Evolutionary conservation across 768 basidiomycete genomes (phyloP).

Genomic region (Mycena vulgaris): DNA sequence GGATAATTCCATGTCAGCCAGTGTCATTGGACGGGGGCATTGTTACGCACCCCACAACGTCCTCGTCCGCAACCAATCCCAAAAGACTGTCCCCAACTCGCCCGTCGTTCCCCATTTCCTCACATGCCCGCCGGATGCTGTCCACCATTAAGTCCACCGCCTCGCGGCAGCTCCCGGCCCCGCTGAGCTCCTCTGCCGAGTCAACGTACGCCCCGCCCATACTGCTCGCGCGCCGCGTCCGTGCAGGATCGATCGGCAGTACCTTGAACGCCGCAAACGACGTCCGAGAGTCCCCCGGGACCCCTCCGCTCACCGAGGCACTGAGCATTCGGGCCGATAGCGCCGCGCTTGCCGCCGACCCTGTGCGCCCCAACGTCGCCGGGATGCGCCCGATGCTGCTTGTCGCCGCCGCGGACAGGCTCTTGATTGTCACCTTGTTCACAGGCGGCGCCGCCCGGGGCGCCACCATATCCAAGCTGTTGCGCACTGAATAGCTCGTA

Average conservation of each 20-base stretch:
- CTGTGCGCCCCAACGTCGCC: constrained; percentile 31
- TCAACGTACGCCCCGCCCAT: constrained; percentile 63
- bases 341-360: constrained; percentile 28
- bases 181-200: constrained; percentile 72
- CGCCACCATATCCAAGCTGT: constrained; percentile 61
- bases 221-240: constrained; percentile 63
- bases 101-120: constrained; percentile 63
- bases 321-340: constrained; percentile 56
- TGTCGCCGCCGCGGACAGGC: constrained; percentile 36
- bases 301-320: constrained; percentile 48
- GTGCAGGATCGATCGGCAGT: constrained; percentile 78
- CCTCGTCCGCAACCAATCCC: constrained; percentile 72
- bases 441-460: constrained; percentile 26
- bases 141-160: constrained; percentile 84
- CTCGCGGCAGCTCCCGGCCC: constrained; percentile 80
- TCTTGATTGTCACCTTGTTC: constrained; percentile 35
- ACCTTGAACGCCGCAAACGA: constrained; percentile 85
- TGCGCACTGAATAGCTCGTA: constrained; percentile 90
- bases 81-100: constrained; percentile 49
- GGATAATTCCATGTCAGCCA: constrained; percentile 34
- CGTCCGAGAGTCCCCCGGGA: constrained; percentile 49
- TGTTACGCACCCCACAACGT: constrained; percentile 82
- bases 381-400: constrained; percentile 34
- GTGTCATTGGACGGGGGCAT: constrained; percentile 20
- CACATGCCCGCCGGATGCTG: constrained; percentile 77